phyloP scores from a whole-genome alignment of 805 yeast genomes.

The Metschnikowia similis region DNA sequence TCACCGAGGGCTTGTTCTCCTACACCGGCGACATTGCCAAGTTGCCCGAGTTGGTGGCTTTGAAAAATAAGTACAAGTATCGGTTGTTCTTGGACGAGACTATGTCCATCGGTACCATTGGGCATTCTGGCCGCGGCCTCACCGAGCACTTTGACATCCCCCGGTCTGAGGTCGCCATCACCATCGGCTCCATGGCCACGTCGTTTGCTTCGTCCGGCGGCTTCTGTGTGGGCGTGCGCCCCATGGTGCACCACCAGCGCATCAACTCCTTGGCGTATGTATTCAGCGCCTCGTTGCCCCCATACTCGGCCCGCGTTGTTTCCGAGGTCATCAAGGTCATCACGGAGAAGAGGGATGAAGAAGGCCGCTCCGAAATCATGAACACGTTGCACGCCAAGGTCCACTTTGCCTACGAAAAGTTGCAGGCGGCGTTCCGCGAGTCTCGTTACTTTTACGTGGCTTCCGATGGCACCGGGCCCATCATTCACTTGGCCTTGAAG shows the following conservation, averaged over 20 bases:
- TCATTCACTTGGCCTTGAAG: slow-evolving; percentile 60
- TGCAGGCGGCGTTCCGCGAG: slow-evolving; percentile 35
- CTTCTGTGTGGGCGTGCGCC: slow-evolving; percentile 79
- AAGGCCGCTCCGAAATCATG: slow-evolving; percentile 33
- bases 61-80: slow-evolving; percentile 79
- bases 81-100: slow-evolving; percentile 86
- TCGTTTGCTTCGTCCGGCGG: slow-evolving; percentile 88
- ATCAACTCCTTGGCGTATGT: slow-evolving; percentile 87
- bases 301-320: slow-evolving; percentile 72
- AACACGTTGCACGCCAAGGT: slow-evolving; percentile 39
- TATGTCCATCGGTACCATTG: slow-evolving; percentile 80
- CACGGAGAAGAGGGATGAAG: slow-evolving; percentile 23
- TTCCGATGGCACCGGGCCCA: slow-evolving; percentile 60
- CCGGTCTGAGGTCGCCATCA: slow-evolving; percentile 73
- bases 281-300: slow-evolving; percentile 92
- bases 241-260: slow-evolving; percentile 89
- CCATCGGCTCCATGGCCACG: slow-evolving; percentile 80
- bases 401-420: slow-evolving; percentile 32
- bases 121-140: slow-evolving; percentile 80
- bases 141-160: slow-evolving; percentile 68
- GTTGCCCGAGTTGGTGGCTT: slow-evolving; percentile 60
- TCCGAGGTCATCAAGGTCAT: slow-evolving; percentile 52
- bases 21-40: slow-evolving; percentile 77
- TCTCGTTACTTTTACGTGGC: slow-evolving; percentile 46
- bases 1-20: slow-evolving; percentile 86